These are phyloP conservation scores for Tolypocladium cylindrosporum DNA, from an alignment of 2,329 filamentous ascomycete genomes.

Conservation along the genomic window DNA sequence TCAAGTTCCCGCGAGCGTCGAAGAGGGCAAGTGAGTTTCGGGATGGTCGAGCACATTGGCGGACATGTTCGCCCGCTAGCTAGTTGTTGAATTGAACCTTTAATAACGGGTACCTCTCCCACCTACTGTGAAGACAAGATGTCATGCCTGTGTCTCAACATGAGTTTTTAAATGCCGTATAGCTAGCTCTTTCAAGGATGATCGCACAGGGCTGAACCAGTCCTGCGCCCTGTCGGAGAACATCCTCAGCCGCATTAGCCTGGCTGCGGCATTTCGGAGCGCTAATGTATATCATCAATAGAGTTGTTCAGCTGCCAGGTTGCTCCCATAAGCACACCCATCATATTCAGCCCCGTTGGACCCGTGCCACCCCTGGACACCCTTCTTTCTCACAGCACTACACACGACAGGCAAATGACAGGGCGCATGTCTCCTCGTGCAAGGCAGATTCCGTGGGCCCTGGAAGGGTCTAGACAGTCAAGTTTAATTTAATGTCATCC, in stretches of 20 bases:
- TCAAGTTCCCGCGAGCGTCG: not conserved
- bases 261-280: not conserved
- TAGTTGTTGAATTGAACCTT: no score
- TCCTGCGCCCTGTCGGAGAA: not conserved
- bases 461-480: not conserved
- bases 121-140: no score
- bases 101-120: no score
- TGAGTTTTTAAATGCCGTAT: no score
- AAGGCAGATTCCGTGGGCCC: not conserved
- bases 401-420: not conserved
- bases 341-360: not conserved
- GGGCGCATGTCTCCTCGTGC: not conserved
- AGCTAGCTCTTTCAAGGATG: no score
- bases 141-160: no score
- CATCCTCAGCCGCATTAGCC: not conserved
- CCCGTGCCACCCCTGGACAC: not conserved
- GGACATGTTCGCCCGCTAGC: no score
- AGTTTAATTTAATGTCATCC: no score
- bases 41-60: no score
- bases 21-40: not conserved
- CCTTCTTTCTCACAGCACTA: not conserved
- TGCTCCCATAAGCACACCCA: not conserved
- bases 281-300: slow-evolving; percentile 1
- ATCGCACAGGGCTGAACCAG: not conserved
- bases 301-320: slow-evolving; percentile 3